Conservation (phyloP, 1,139 yeast species). For the Suhomyces taliae region DNA sequence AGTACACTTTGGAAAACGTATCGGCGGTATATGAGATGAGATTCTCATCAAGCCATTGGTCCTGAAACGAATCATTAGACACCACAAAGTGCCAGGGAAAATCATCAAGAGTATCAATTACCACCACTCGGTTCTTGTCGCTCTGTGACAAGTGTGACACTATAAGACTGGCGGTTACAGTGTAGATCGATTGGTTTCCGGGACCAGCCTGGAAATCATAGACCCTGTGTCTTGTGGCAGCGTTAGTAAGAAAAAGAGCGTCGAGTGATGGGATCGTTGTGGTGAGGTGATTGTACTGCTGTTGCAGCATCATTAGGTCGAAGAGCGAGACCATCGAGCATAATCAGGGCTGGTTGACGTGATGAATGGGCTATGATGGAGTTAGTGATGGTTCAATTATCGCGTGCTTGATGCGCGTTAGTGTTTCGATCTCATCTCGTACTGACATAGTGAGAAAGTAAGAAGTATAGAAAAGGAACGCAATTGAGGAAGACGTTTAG, state of each 20-base stretch:
- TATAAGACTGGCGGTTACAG: slow-evolving; percentile 25
- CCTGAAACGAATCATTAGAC: slow-evolving; percentile 20
- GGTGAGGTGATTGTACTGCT: slow-evolving; percentile 20
- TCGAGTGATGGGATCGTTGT: slow-evolving; percentile 33
- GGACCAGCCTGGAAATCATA: slow-evolving; percentile 44
- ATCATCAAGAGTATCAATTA: slow-evolving; percentile 31
- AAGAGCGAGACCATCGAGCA: slow-evolving; percentile 24
- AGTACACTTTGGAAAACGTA: slow-evolving; percentile 29
- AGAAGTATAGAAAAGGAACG: no score
- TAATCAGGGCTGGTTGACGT: not conserved
- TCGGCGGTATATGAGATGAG: slow-evolving; percentile 21
- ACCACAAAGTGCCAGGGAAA: slow-evolving; percentile 31
- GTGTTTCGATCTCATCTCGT: no score
- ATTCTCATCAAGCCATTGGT: slow-evolving; percentile 17
- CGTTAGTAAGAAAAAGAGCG: slow-evolving; percentile 16
- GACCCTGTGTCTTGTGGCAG: slow-evolving; percentile 19
- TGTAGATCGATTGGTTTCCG: slow-evolving; percentile 24
- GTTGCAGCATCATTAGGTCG: slow-evolving; percentile 22
- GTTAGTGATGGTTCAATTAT: not conserved
- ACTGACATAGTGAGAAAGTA: no score
- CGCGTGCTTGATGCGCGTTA: no score
- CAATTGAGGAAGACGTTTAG: no score
- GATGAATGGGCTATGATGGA: not conserved
- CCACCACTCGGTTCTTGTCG: slow-evolving; percentile 20
- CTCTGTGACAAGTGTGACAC: slow-evolving; percentile 27